Base-by-base conservation (phyloP, 2,329 filamentous ascomycete species). In the Cladophialophora carrionii region DNA sequence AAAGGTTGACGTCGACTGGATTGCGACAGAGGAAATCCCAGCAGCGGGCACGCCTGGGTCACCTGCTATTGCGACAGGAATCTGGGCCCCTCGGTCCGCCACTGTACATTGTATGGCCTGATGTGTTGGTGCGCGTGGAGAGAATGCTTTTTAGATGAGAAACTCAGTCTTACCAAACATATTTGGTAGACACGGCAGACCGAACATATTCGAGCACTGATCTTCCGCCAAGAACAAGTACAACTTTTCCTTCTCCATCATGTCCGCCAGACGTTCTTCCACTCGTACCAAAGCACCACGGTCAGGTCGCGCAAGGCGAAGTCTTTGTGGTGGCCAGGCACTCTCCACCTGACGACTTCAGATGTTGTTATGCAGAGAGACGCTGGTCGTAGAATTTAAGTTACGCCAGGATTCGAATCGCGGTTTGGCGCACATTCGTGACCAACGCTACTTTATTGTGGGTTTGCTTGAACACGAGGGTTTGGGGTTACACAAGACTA, bases 401-500 rank as follows among this genome's bases (percentile, higher is more conserved):
- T 69, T 69, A 49, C 41, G 55, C 51, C 26, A 41, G 57, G 55
- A 59, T 53, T 54, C 29, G 20, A 49, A 56, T 32, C 34, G 57
- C 37, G 43, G 57, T 51, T 29, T 64, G 57, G 54, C 52, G 62
- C 32, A 57, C 52, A 57, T 31, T 51, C 49, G 26, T 37, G 57
- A 52, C 34, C 57, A 43, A 31, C 43, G 56, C 57, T 60, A 60
- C 57, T 51, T 26, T 26, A 37, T 12, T 26, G 31, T 31, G 51
- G 49, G 51, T 31, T 55, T 61, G n/a, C 20, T 32, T 32, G 22
- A 46, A 34, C 29, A 43, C 37, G 22, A 60, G 57, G 43, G 37
- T 24, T 49, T 43, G 49, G 57, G 54, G 67, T 68, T 62, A 66
- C 64, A 68, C 67, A 66, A 63, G 57, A 55, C 61, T 63, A 66